A percentile compares a stretch with the other conserved stretches of the same genome.
These are phyloP conservation scores for Trametes cinnabarina DNA, from an alignment of 768 basidiomycete species.

Conservation along the genomic window DNA sequence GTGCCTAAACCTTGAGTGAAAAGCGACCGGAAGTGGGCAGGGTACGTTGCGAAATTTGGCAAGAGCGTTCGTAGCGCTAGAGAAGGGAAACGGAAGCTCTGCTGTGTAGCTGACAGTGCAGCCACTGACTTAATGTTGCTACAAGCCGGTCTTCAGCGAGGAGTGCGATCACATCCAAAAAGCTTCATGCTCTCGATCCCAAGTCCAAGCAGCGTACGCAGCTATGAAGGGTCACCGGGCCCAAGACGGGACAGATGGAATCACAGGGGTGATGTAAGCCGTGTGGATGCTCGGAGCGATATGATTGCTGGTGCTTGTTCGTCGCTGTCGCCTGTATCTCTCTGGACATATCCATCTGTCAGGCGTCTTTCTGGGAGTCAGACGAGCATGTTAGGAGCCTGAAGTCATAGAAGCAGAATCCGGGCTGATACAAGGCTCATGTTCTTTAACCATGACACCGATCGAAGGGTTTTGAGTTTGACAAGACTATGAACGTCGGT, in stretches of 20 bases:
- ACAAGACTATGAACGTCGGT: too few relatives aligned
- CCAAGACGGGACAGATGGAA: not conserved
- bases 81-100: not conserved
- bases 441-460: too few relatives aligned
- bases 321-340: not conserved
- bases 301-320: conserved; percentile 10
- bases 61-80: not conserved
- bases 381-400: not conserved
- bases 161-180: not conserved
- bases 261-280: conserved; percentile 6
- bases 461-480: too few relatives aligned
- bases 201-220: not conserved
- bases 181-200: not conserved
- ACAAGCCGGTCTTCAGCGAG: not conserved
- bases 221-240: not conserved
- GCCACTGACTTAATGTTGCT: not conserved
- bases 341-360: conserved; percentile 6
- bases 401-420: not conserved
- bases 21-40: not conserved
- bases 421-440: not conserved
- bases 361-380: not conserved
- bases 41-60: not conserved
- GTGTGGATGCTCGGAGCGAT: not conserved
- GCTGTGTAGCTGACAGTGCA: not conserved
- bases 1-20: conserved; percentile 13